Base-by-base conservation (phyloP, 441 rosid genomes). In the Gossypium laxum region DNA sequence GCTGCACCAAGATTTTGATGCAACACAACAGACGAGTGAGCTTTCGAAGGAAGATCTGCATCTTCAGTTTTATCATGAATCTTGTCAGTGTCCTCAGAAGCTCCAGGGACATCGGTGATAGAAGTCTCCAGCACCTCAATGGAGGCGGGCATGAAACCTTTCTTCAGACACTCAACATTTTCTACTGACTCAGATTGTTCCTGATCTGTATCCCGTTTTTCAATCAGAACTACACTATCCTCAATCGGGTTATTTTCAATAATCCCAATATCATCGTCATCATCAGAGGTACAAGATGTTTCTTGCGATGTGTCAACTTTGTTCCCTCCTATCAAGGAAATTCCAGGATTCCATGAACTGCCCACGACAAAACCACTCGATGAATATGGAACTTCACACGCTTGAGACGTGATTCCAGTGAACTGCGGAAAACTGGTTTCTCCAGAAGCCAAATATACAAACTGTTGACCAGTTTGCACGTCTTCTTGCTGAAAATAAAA, bases 251-350 rank as follows among this genome's bases (percentile, higher is more conserved):
- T 69, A 74, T 76, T 80, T 72, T 90, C 93, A 64, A 82, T 76
- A 26, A 87, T 86, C 52, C 84, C 84, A 19, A 89, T 71, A 57
- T 90, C 97, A 63, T 77, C 81, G 11, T 87, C 72, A 57, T 90
- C 97, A 63, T 77, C 81, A 19, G 88, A 85, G 19, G 54, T 54
- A 65, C 67, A 76, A 8, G 55, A 71, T 54, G 84, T 77, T 58
- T 84, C 92, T 12, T 86, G 72, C 52, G 83, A 77, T 10, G 82
- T 74, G 59, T 74, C 76, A 69, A 71, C 60, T 19, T 81, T 80
- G 22, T 17, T 72, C 17, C 6, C 54, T 48, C 54, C 54, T 48
- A n/a, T 14, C 54, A 48, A n/a, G 54, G 54, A 48, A 48, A 15
- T n/a, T 48, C 5, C 54, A 48, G 15, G 43, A 7, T 34, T 34